phyloP scores from a whole-genome alignment of 805 yeast genomes.

The Pichia eremophila region DNA sequence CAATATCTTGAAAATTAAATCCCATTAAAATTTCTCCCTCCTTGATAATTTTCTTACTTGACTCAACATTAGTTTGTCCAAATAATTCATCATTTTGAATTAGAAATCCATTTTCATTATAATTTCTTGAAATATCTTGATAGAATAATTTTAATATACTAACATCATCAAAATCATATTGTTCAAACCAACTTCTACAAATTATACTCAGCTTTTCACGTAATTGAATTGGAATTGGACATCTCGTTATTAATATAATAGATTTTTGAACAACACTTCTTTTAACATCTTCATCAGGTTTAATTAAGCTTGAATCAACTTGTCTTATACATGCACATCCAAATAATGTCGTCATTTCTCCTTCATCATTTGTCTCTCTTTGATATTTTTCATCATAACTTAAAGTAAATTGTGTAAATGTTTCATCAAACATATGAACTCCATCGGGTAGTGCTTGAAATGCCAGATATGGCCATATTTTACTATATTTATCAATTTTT shows the following conservation, averaged over 20 bases:
- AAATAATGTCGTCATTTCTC: slow-evolving; percentile 57
- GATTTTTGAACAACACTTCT: slow-evolving; percentile 89
- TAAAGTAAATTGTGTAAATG: slow-evolving; percentile 82
- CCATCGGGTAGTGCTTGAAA: slow-evolving; percentile 97
- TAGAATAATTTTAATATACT: slow-evolving; percentile 59
- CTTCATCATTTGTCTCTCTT: slow-evolving; percentile 8
- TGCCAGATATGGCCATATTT: slow-evolving; percentile 78
- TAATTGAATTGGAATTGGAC: slow-evolving; percentile 82
- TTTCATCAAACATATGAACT: slow-evolving; percentile 86
- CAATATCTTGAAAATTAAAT: slow-evolving; percentile 55
- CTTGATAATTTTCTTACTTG: slow-evolving; percentile 22
- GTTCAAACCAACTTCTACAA: slow-evolving; percentile 78
- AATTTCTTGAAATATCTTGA: slow-evolving; percentile 48
- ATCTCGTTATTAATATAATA: slow-evolving; percentile 67
- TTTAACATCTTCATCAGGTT: slow-evolving; percentile 24
- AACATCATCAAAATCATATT: slow-evolving; percentile 65
- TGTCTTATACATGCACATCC: slow-evolving; percentile 93
- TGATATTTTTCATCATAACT: slow-evolving; percentile 51
- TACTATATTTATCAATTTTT: slow-evolving; percentile 26
- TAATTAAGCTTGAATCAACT: slow-evolving; percentile 51
- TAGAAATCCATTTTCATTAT: slow-evolving; percentile 22
- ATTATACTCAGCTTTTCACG: slow-evolving; percentile 86
- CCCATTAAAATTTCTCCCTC: slow-evolving; percentile 67
- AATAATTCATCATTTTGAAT: slow-evolving; percentile 25
- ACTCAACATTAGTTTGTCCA: slow-evolving; percentile 9